Evolutionary conservation across 345 rosid species (phyloP).

Genomic region (Eucalyptus leucophloia): DNA sequence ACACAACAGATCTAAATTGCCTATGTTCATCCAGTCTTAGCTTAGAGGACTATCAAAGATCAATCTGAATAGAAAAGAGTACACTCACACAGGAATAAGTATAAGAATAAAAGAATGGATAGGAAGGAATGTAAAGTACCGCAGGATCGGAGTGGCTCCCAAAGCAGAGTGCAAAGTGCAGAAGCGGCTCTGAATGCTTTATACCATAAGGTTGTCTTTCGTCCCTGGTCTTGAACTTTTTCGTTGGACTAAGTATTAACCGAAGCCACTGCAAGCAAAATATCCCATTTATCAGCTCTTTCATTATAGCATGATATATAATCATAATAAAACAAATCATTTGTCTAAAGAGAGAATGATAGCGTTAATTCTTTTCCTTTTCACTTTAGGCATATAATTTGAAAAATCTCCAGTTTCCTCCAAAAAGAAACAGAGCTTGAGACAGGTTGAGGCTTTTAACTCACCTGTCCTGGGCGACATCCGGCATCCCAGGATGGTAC

Average conservation of each 20-base stretch:
- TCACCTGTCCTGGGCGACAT: slow-evolving; percentile 98
- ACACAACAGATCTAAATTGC: not conserved
- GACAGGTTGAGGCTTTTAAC: not conserved
- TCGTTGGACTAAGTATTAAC: slow-evolving; percentile 44
- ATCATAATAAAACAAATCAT: not conserved
- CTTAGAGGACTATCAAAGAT: not conserved
- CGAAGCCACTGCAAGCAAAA: slow-evolving; percentile 68
- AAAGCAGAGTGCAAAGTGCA: slow-evolving; percentile 76
- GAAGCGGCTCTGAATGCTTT: slow-evolving; percentile 56
- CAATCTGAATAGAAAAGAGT: not conserved
- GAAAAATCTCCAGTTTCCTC: not conserved
- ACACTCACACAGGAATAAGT: not conserved
- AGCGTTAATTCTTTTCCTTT: not conserved
- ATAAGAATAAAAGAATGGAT: not conserved
- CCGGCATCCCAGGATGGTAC: slow-evolving; percentile 68
- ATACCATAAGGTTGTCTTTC: slow-evolving; percentile 53
- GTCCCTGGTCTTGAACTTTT: slow-evolving; percentile 71
- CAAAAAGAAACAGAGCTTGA: not conserved
- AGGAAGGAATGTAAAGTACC: slow-evolving; percentile 21
- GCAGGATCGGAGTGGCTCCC: slow-evolving; percentile 99
- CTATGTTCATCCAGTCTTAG: not conserved
- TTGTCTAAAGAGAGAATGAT: not conserved
- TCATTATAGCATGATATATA: not conserved
- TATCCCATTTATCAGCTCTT: not conserved
- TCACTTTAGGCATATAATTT: not conserved